Conservation (phyloP, 116 monocot genomes). For the Zostera marina region DNA sequence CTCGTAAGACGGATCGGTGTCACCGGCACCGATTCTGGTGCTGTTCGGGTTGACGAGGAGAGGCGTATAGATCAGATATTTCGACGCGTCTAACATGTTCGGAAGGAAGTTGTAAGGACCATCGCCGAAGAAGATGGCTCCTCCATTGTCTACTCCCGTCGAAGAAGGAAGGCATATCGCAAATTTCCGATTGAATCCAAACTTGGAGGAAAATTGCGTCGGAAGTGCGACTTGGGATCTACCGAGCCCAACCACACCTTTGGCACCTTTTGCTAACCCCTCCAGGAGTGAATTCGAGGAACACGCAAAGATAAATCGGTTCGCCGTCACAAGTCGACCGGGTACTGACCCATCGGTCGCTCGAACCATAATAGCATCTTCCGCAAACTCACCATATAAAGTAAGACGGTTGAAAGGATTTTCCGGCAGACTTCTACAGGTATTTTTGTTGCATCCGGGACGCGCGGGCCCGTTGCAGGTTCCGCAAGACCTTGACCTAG, state of each 20-base stretch:
- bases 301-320: slow-evolving; percentile 30
- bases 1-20: slow-evolving; percentile 23
- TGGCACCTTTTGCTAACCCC: slow-evolving; percentile 33
- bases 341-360: slow-evolving; percentile 8
- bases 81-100: slow-evolving; percentile 21
- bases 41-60: slow-evolving; percentile 52
- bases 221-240: slow-evolving; percentile 17
- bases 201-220: slow-evolving; percentile 21
- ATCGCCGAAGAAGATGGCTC: slow-evolving; percentile 42
- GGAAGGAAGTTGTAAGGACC: slow-evolving; percentile 34
- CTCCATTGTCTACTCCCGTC: slow-evolving; percentile 5
- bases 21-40: slow-evolving; percentile 18
- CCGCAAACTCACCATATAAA: slow-evolving; percentile 2
- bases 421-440: slow-evolving; percentile 24
- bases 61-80: slow-evolving; percentile 43
- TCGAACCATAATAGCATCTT: slow-evolving; percentile 8
- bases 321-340: background rate
- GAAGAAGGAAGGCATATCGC: slow-evolving; percentile 32
- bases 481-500: slow-evolving; percentile 1
- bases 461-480: slow-evolving; percentile 20
- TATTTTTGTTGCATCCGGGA: slow-evolving; percentile 33
- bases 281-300: slow-evolving; percentile 13
- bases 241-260: slow-evolving; percentile 28
- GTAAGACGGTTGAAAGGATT: slow-evolving; percentile 22
- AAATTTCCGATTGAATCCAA: slow-evolving; percentile 33